Evolutionary conservation across 306 rosid genomes (phyloP), one percentile per base, ranked within the genome.

Genomic region (Lathyrus tuberosus): DNA sequence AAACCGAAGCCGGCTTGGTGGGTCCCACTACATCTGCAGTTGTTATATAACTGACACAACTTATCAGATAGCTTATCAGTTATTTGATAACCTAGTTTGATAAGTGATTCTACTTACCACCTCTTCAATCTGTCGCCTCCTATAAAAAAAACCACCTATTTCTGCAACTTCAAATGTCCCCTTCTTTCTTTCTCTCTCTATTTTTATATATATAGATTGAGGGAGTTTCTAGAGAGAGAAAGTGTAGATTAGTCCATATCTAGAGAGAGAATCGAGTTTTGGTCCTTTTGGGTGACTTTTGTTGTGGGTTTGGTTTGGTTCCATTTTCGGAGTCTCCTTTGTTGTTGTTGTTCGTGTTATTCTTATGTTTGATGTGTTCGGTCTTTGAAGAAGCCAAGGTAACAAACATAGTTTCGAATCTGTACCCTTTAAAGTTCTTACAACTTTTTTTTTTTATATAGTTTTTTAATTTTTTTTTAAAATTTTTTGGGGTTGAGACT

Each of bases 1-100:
- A 82, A 78, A 69, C 35, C 59, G 77, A 74, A 88, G 96, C 95
- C 96, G 95, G 97, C 96, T 86, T 49, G 70, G 89, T 67, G 81
- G 96, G 85, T 51, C 96, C 93, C 73, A 2, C 2, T 0, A 8
- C 37, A 26, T 59, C 65, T 80, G 79, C 3, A 60, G 78, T 72
- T 76, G 65, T 81, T 11, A 5, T 5, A 76, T 59, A 74, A 44
- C 47, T 0, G 0, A 0, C 0, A 0, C 0, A 0, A 0, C 67
- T 0, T 79, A 64, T 40, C 42, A 0, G 0, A 26, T 0, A 0
- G 5, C 62, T 4, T 84, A 74, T 84, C 26, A 4, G 0, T 0
- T 0, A 8, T 4, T 2, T 0, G 1, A 60, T 10, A 7, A 47
- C 4, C n/a, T 3, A 47, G 2, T 0, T 1, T 63, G 71, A 90